Evolutionary conservation across 176 grass and related monocot species (phyloP).

Genomic region (Avena sativa): DNA sequence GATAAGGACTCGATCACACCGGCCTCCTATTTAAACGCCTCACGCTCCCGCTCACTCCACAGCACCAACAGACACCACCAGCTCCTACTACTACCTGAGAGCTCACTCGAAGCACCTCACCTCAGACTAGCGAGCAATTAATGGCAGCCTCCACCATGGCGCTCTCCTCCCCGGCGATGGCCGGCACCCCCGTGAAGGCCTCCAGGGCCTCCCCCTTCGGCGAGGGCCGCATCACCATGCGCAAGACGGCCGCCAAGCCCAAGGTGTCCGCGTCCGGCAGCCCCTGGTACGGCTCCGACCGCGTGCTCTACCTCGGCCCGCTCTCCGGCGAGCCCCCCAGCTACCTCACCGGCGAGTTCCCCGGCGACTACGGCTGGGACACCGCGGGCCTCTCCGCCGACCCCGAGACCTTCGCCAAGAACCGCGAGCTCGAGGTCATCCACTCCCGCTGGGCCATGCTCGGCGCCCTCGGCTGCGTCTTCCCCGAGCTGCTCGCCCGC

Average conservation of each 20-base stretch:
- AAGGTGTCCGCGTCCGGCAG: slow-evolving; percentile 55
- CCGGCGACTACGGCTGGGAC: slow-evolving; percentile 77
- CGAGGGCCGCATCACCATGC: slow-evolving; percentile 67
- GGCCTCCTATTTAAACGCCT: slow-evolving; percentile 24
- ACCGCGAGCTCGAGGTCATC: slow-evolving; percentile 78
- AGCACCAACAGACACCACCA: neutral
- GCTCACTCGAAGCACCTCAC: neutral
- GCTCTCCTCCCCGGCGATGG: slow-evolving; percentile 52
- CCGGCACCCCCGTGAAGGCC: slow-evolving; percentile 43
- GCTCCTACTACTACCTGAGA: neutral
- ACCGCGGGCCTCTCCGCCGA: slow-evolving; percentile 52
- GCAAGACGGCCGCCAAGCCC: slow-evolving; percentile 59
- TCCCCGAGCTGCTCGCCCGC: slow-evolving; percentile 69
- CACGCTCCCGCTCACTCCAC: slow-evolving; percentile 4
- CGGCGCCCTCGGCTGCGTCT: slow-evolving; percentile 73
- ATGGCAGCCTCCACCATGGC: slow-evolving; percentile 41
- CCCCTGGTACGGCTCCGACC: slow-evolving; percentile 70
- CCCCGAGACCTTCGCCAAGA: slow-evolving; percentile 82
- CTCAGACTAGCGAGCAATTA: neutral
- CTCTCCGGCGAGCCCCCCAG: slow-evolving; percentile 60
- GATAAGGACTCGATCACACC: slow-evolving; percentile 47
- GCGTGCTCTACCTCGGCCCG: slow-evolving; percentile 58
- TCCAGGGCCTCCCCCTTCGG: slow-evolving; percentile 37
- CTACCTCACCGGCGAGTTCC: slow-evolving; percentile 69
- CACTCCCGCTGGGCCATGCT: slow-evolving; percentile 79